phyloP scores from a whole-genome alignment of 768 basidiomycete genomes.

The Russula griseocarnosa region DNA sequence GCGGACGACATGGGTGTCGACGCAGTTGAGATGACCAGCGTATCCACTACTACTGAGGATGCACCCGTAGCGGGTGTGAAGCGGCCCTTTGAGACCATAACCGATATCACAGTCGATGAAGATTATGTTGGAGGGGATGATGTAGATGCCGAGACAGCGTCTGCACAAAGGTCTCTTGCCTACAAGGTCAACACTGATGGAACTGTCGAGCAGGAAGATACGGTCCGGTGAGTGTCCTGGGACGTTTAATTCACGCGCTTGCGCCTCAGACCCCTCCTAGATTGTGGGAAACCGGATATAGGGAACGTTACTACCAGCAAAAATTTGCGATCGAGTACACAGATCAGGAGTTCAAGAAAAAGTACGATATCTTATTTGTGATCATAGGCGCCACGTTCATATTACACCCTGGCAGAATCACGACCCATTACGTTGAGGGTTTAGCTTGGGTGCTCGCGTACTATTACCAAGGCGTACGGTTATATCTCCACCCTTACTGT shows the following conservation, averaged over 20 bases:
- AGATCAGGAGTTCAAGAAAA: slow-evolving; percentile 68
- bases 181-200: slow-evolving; percentile 86
- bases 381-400: slow-evolving; percentile 14
- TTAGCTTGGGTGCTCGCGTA: slow-evolving; percentile 94
- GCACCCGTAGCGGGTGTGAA: slow-evolving; percentile 38
- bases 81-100: slow-evolving; percentile 41
- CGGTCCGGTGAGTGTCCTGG: slow-evolving; percentile 66
- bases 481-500: background rate
- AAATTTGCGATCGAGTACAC: slow-evolving; percentile 78
- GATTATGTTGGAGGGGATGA: slow-evolving; percentile 33
- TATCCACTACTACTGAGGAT: slow-evolving; percentile 28
- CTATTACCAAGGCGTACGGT: slow-evolving; percentile 93
- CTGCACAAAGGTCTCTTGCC: slow-evolving; percentile 47
- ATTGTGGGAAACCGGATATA: slow-evolving; percentile 94
- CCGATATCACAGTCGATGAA: slow-evolving; percentile 12
- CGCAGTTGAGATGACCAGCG: slow-evolving; percentile 17
- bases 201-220: slow-evolving; percentile 91
- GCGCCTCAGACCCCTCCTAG: slow-evolving; percentile 41
- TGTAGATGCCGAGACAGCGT: slow-evolving; percentile 31
- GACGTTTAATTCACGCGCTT: slow-evolving; percentile 6
- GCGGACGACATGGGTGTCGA: slow-evolving; percentile 9
- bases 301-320: slow-evolving; percentile 88
- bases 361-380: slow-evolving; percentile 44
- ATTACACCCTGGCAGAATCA: slow-evolving; percentile 48
- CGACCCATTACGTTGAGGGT: slow-evolving; percentile 86